Evolutionary conservation across 1,139 yeast species (phyloP), one percentile per base, ranked within the genome.

Genomic region (Geotrichum restrictum): DNA sequence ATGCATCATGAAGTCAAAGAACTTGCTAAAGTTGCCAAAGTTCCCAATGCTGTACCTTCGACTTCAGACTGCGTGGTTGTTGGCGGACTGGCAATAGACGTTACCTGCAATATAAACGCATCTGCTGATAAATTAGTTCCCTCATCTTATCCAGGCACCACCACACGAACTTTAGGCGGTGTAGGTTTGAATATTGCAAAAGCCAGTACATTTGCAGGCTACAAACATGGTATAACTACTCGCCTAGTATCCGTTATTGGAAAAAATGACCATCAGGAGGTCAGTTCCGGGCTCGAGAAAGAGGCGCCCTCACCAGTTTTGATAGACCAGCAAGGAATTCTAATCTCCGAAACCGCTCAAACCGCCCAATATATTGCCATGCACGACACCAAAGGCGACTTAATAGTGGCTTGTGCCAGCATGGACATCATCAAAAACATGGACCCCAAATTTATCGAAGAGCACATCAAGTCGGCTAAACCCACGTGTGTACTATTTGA

Each of bases 341-440:
- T 57, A 24, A 59, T 63, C 7, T 55, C 69, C 37, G 55, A 61
- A 2, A 56, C 62, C 1, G 60, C 58, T 18, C 52, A 65, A 14
- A 84, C 94, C 0, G 88, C 94, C 0, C 86, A 85, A 60, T 89
- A 89, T 62, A 76, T 81, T 5, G 82, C 95, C 1, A 75, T 82
- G 55, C 93, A 87, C 62, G 79, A 79, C 54, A 57, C 61, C 0
- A 63, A 70, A 1, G 96, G 96, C 0, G 83, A 78, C 3, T 71
- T 88, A 48, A 64, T 85, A 6, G 73, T 86, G 16, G 95, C 96
- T 0, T 82, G 89, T 64, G 93, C 96, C 3, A 96, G 87, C 63
- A 88, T 89, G 96, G 73, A 73, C 11, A 79, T 85, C 11, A 72
- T 84, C 16, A 88, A 85, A 59, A 71, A 75, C 27, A 60, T 81